A percentile compares a stretch with the other conserved stretches of the same genome.
phyloP scores from a whole-genome alignment of 345 rosid genomes.

The Fremontodendron californicum region DNA sequence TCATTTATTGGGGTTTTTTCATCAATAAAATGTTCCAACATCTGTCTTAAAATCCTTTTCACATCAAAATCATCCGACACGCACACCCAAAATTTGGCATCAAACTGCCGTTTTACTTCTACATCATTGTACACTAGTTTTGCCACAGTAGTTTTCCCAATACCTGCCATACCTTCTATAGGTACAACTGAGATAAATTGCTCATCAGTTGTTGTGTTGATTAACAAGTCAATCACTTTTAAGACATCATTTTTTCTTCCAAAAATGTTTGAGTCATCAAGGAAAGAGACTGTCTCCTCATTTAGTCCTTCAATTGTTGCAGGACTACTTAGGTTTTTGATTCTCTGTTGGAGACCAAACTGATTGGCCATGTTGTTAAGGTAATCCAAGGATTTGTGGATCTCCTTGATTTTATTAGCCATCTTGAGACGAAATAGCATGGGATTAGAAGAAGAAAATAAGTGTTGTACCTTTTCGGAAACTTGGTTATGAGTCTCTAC shows the following conservation, averaged over 20 bases:
- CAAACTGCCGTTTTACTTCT: background rate
- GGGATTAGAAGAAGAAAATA: background rate
- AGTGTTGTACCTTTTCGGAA: background rate
- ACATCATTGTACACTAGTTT: background rate
- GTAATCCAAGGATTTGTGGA: background rate
- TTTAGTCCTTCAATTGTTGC: background rate
- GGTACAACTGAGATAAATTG: background rate
- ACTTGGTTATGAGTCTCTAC: background rate
- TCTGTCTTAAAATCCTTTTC: background rate
- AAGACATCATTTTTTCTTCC: conserved; percentile 15
- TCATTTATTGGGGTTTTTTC: too few relatives aligned
- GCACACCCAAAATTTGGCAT: conserved; percentile 8
- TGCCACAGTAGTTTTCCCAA: conserved; percentile 5
- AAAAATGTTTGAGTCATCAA: background rate
- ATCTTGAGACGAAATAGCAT: background rate
- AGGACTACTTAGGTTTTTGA: background rate
- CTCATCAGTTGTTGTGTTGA: background rate
- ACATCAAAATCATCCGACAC: conserved; percentile 14
- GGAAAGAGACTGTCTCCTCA: background rate
- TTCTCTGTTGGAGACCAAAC: too few relatives aligned
- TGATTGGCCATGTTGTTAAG: background rate
- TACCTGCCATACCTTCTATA: conserved; percentile 17
- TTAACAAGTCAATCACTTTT: background rate
- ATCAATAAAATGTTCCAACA: background rate
- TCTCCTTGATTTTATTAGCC: background rate